Conservation (phyloP, 768 basidiomycete genomes). For the Amanita pseudoporphyria region DNA sequence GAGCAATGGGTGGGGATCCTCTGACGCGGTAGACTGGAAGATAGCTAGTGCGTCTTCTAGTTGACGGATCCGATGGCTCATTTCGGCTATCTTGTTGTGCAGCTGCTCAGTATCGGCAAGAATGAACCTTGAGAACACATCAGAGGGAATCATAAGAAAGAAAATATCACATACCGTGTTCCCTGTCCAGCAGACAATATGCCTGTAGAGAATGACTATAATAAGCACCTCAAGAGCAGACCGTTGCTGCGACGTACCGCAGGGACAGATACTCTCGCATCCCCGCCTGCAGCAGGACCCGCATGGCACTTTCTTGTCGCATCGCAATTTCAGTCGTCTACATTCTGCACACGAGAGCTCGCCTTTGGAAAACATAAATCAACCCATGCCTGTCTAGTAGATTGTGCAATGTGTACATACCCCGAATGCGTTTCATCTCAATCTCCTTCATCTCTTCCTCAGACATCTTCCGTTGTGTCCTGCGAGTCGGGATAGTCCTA, state of each 20-base stretch:
- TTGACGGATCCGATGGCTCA: slow-evolving; percentile 60
- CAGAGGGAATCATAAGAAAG: not conserved
- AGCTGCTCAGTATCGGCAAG: slow-evolving; percentile 58
- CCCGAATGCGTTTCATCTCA: slow-evolving; percentile 38
- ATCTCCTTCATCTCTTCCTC: slow-evolving; percentile 45
- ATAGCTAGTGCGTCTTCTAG: slow-evolving; percentile 60
- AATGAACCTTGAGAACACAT: slow-evolving; percentile 32
- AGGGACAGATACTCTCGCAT: slow-evolving; percentile 58
- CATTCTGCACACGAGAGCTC: slow-evolving; percentile 49
- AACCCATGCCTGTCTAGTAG: too few relatives aligned
- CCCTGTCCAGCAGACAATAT: slow-evolving; percentile 43
- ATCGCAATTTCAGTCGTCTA: slow-evolving; percentile 38
- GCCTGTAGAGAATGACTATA: slow-evolving; percentile 18
- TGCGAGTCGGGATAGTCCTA: slow-evolving; percentile 25
- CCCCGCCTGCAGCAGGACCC: slow-evolving; percentile 44
- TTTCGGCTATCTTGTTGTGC: slow-evolving; percentile 55
- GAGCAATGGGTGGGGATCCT: slow-evolving; percentile 51
- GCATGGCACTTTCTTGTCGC: slow-evolving; percentile 44
- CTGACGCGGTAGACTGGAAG: slow-evolving; percentile 46
- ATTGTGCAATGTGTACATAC: slow-evolving; percentile 15
- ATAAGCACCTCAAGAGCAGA: not conserved
- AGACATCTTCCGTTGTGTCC: slow-evolving; percentile 32
- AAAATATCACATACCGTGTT: slow-evolving; percentile 25
- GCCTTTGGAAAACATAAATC: slow-evolving; percentile 17
- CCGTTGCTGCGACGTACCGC: slow-evolving; percentile 25